Conservation (phyloP, 2,329 filamentous ascomycete species). For the Fusarium sp. region DNA sequence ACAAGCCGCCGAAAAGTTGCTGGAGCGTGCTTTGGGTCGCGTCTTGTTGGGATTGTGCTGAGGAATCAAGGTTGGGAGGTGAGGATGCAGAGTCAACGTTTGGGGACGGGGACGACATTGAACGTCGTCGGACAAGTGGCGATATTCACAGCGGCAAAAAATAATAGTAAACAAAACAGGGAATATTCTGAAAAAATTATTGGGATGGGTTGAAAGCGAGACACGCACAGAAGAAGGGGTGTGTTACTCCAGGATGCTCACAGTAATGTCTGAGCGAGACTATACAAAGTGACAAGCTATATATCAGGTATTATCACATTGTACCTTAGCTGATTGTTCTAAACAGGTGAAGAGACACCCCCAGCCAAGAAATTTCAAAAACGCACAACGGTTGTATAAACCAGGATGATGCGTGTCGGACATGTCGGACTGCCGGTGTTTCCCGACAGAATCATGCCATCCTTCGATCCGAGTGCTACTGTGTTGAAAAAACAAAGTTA, state of each 20-base stretch:
- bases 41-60: constrained; percentile 19
- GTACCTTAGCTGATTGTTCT: not conserved
- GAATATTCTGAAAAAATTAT: constrained; percentile 16
- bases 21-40: constrained; percentile 30
- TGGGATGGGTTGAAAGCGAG: constrained; percentile 20
- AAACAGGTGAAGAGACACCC: not conserved
- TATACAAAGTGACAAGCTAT: constrained; percentile 26
- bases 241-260: constrained; percentile 20
- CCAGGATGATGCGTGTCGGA: constrained; percentile 29
- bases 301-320: not conserved
- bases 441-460: constrained; percentile 44
- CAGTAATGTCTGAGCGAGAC: constrained; percentile 15
- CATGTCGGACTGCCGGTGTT: constrained; percentile 31
- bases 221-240: constrained; percentile 17
- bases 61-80: constrained; percentile 8
- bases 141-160: constrained; percentile 24
- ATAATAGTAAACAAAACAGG: constrained; percentile 12
- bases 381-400: constrained; percentile 2
- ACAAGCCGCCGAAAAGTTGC: constrained; percentile 35
- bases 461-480: constrained; percentile 31
- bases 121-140: constrained; percentile 20
- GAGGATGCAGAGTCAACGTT: constrained; percentile 19
- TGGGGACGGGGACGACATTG: constrained; percentile 36
- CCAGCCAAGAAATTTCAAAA: constrained; percentile 9
- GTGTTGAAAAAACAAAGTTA: constrained; percentile 25